Evolutionary conservation across 164 flowering plant genomes (phyloP).

Genomic region (Piper longum): DNA sequence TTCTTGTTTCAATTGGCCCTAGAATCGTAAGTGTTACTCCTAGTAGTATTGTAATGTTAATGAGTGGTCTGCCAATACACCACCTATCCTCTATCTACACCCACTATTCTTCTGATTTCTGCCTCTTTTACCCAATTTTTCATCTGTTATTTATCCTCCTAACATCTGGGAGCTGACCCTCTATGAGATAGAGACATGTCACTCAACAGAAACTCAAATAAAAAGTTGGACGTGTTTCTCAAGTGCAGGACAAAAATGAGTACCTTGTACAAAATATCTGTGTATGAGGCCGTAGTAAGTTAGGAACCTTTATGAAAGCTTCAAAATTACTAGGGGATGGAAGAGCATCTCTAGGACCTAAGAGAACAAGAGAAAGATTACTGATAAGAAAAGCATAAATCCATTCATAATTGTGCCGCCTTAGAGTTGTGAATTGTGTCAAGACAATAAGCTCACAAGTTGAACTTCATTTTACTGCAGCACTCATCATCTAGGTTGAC

Average conservation of each 20-base stretch:
- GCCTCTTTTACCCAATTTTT: not conserved
- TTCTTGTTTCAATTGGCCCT: too few relatives aligned
- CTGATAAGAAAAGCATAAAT: not conserved
- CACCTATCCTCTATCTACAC: too few relatives aligned
- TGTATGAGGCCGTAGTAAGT: conserved; percentile 78
- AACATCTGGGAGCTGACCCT: not conserved
- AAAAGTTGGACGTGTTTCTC: not conserved
- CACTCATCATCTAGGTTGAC: too few relatives aligned
- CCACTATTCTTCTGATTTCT: not conserved
- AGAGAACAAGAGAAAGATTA: conserved; percentile 5
- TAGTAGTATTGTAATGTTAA: too few relatives aligned
- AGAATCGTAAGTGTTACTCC: too few relatives aligned
- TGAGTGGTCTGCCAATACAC: too few relatives aligned
- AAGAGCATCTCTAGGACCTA: conserved; percentile 94
- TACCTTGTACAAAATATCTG: conserved; percentile 98
- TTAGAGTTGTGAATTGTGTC: too few relatives aligned
- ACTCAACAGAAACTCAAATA: not conserved
- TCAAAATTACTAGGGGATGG: conserved; percentile 76
- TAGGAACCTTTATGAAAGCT: conserved; percentile 86
- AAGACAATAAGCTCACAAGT: too few relatives aligned
- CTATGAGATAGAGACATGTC: not conserved
- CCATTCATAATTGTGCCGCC: not conserved
- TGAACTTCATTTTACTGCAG: too few relatives aligned
- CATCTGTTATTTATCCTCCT: not conserved
- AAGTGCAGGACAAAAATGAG: conserved; percentile 1